Percentiles rank a stretch among this genome's conserved stretches.
Conservation (phyloP, 2,329 filamentous ascomycete species). For the Trichoderma koningiopsis region DNA sequence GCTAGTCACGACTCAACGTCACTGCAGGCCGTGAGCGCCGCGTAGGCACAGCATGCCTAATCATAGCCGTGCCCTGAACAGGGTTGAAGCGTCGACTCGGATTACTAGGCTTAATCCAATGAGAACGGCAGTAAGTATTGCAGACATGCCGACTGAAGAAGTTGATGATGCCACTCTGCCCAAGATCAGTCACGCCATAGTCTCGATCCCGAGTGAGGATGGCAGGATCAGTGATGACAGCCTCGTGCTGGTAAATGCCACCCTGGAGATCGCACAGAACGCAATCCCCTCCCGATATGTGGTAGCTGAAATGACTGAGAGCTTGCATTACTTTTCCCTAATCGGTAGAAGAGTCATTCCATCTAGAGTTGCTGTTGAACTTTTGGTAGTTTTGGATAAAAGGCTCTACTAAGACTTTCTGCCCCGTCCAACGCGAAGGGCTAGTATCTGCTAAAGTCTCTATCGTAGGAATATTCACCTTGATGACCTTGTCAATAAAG, state of each 20-base stretch:
- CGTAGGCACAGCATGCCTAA: conserved; percentile 21
- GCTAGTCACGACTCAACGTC: not conserved
- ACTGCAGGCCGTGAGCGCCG: not conserved
- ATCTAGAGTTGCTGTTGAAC: conserved; percentile 49
- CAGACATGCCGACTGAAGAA: conserved; percentile 45
- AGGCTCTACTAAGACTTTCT: not conserved
- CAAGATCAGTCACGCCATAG: not conserved
- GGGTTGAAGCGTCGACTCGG: conserved; percentile 9
- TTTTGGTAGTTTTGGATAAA: conserved; percentile 39
- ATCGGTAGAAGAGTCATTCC: conserved; percentile 36
- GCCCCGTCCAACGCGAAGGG: not conserved
- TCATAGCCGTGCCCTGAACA: conserved; percentile 25
- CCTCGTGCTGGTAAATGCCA: conserved; percentile 27
- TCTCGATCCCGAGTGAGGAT: conserved; percentile 41
- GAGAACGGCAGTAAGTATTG: conserved; percentile 35
- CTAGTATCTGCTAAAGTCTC: conserved; percentile 33
- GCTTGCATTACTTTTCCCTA: conserved; percentile 45
- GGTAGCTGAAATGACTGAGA: conserved; percentile 48
- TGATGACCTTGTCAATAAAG: conserved; percentile 37
- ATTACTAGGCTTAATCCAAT: conserved; percentile 26
- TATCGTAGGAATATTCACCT: conserved; percentile 42
- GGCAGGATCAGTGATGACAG: conserved; percentile 46
- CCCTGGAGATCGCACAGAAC: conserved; percentile 45
- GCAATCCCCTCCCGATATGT: conserved; percentile 35
- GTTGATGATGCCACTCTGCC: conserved; percentile 41